These are phyloP conservation scores for Dipodascus albidus DNA, from an alignment of 805 yeast species.

Conservation along the genomic window DNA sequence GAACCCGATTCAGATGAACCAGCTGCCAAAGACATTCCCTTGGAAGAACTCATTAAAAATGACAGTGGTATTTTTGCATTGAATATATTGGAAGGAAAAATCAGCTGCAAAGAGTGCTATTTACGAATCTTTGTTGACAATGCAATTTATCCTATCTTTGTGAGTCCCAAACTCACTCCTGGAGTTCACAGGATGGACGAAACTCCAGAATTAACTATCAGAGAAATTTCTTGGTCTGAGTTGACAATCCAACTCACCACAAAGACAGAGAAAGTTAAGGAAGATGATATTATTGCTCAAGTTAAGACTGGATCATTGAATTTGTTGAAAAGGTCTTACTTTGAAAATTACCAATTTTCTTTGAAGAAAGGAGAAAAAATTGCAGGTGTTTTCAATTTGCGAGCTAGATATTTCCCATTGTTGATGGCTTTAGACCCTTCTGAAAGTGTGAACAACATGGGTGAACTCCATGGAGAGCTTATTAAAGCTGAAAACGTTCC, in stretches of 20 bases:
- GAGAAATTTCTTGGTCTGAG: conserved; percentile 66
- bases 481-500: conserved; percentile 56
- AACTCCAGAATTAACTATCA: conserved; percentile 66
- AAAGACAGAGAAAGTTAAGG: conserved; percentile 33
- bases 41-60: conserved; percentile 33
- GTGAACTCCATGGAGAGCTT: conserved; percentile 51
- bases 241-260: conserved; percentile 51
- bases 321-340: conserved; percentile 51
- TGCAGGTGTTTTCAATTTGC: conserved; percentile 20
- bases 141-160: conserved; percentile 52
- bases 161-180: conserved; percentile 37
- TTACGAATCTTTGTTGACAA: conserved; percentile 73
- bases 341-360: conserved; percentile 44
- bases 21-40: conserved; percentile 35
- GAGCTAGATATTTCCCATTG: conserved; percentile 66
- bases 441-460: conserved; percentile 68
- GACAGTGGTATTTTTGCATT: conserved; percentile 69
- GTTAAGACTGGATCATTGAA: conserved; percentile 54
- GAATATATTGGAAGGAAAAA: conserved; percentile 48
- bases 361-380: conserved; percentile 32
- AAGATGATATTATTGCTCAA: conserved; percentile 50
- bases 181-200: conserved; percentile 30
- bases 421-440: conserved; percentile 48
- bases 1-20: conserved; percentile 28
- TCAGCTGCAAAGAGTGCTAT: conserved; percentile 44